These are phyloP conservation scores for Boletus barrowsii DNA, from an alignment of 768 basidiomycete species.

Conservation along the genomic window DNA sequence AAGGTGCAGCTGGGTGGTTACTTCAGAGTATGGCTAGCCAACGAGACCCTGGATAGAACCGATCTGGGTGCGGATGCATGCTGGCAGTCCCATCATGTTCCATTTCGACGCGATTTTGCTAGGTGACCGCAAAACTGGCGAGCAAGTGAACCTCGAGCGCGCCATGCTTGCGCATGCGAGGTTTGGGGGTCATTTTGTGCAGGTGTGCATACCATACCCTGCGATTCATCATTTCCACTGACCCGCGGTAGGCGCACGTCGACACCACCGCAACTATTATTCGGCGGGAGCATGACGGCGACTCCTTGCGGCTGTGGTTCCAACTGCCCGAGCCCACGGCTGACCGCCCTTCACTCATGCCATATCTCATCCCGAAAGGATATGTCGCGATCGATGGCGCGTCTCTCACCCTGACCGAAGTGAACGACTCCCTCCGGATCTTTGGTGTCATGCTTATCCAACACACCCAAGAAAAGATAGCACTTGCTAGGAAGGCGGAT, in stretches of 20 bases:
- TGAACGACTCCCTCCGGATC: slow-evolving; percentile 55
- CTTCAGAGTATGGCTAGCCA: slow-evolving; percentile 95
- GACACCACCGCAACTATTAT: slow-evolving; percentile 83
- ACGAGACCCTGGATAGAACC: slow-evolving; percentile 89
- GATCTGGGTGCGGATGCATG: slow-evolving; percentile 64
- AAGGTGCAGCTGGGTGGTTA: slow-evolving; percentile 58
- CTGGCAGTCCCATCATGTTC: neutral
- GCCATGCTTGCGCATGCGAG: slow-evolving; percentile 90
- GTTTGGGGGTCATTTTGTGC: slow-evolving; percentile 97
- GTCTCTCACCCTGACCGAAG: slow-evolving; percentile 85
- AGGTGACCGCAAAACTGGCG: slow-evolving; percentile 79
- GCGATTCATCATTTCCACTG: neutral
- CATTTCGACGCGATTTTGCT: slow-evolving; percentile 7
- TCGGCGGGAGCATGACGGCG: slow-evolving; percentile 68
- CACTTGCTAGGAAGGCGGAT: slow-evolving; percentile 66
- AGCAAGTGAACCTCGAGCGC: slow-evolving; percentile 87
- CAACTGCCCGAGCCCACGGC: slow-evolving; percentile 61
- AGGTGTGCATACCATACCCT: slow-evolving; percentile 49
- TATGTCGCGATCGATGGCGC: slow-evolving; percentile 94
- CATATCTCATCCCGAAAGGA: slow-evolving; percentile 89
- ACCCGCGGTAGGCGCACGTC: slow-evolving; percentile 74
- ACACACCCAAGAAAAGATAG: slow-evolving; percentile 89
- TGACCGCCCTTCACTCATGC: slow-evolving; percentile 60
- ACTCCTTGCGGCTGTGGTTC: slow-evolving; percentile 84
- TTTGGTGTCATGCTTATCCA: slow-evolving; percentile 95